Percentiles rank a stretch among this genome's conserved stretches.
phyloP scores from a whole-genome alignment of 495 filamentous ascomycete genomes.

The Neurospora sp. region DNA sequence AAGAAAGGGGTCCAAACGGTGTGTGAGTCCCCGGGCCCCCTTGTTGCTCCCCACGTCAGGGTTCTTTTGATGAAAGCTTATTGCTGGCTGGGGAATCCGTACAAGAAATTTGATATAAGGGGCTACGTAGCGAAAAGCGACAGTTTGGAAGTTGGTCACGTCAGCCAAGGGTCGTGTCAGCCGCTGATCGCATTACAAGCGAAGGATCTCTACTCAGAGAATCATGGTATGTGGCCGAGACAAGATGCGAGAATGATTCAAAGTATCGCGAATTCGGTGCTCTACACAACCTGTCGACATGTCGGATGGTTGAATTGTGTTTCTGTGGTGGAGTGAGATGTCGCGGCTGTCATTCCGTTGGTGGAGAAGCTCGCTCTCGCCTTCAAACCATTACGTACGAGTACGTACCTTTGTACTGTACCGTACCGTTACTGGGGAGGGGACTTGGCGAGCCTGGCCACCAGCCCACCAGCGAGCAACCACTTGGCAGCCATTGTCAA shows the following conservation, averaged over 20 bases:
- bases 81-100: not conserved
- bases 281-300: not conserved
- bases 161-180: not conserved
- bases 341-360: constrained; percentile 4
- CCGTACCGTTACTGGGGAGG: not conserved
- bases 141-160: not conserved
- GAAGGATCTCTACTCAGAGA: not conserved
- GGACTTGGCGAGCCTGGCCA: not conserved
- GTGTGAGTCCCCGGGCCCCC: not conserved
- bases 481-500: not conserved
- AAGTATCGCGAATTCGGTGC: not conserved
- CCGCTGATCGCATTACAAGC: not conserved
- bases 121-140: not conserved
- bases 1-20: not conserved
- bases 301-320: not conserved
- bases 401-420: not conserved
- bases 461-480: not conserved
- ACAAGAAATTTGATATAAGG: not conserved
- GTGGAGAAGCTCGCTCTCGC: constrained; percentile 6
- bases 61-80: not conserved
- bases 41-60: not conserved
- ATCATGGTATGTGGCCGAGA: not conserved
- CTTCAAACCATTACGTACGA: constrained; percentile 24
- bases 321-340: not conserved
- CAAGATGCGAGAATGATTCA: not conserved